A percentile compares a stretch with the other conserved stretches of the same genome.
These are phyloP conservation scores for Nicotiana knightiana DNA, from an alignment of 257 asterid species.

Conservation along the genomic window DNA sequence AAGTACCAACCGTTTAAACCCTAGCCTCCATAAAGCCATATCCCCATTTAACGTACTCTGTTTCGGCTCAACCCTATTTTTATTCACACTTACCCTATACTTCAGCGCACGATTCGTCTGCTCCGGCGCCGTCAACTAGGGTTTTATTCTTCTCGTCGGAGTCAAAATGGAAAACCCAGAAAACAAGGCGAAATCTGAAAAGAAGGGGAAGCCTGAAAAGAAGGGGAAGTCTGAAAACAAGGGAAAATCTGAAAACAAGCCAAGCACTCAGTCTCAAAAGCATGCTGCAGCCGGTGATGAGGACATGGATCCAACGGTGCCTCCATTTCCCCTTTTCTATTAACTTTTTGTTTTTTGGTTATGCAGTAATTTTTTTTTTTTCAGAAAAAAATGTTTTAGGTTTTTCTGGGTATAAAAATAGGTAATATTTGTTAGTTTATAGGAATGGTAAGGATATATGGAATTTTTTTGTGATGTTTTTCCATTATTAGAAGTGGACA, in stretches of 20 bases:
- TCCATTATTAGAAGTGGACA: background rate
- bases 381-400: background rate
- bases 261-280: constrained; percentile 35
- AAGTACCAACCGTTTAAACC: too few species aligned
- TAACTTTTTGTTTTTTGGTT: background rate
- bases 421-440: background rate
- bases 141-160: background rate
- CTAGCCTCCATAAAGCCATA: background rate
- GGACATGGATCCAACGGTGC: constrained; percentile 70
- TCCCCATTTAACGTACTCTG: background rate
- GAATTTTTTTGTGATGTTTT: background rate
- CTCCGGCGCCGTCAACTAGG: background rate
- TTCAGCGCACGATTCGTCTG: too few species aligned
- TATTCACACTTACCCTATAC: background rate
- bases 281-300: constrained; percentile 61
- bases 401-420: background rate
- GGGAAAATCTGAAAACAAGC: constrained; percentile 13
- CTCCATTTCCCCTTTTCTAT: background rate
- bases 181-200: too few species aligned
- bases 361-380: background rate
- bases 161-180: background rate
- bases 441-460: background rate
- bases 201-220: background rate
- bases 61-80: background rate
- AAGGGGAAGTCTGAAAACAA: background rate